phyloP scores from a whole-genome alignment of 1,284 basidiomycete genomes.

The Lignosus rhinocerotis region DNA sequence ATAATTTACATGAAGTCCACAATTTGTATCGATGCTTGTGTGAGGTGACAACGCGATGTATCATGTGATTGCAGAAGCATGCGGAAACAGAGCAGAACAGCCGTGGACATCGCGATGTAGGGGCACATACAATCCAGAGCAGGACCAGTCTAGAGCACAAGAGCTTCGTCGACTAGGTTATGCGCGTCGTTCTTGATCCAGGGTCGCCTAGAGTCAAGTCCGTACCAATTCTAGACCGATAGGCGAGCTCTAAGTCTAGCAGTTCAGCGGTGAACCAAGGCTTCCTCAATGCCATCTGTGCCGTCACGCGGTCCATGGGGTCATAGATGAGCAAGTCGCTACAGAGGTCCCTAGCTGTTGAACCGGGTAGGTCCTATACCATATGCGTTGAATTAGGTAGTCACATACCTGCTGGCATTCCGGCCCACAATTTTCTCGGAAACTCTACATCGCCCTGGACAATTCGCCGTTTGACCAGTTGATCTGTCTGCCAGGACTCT shows the following conservation, averaged over 20 bases:
- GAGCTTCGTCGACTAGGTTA: neutral
- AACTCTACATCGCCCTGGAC: conserved; percentile 62
- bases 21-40: conserved; percentile 17
- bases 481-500: conserved; percentile 50
- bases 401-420: conserved; percentile 57
- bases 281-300: conserved; percentile 56
- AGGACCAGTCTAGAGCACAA: neutral
- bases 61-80: neutral
- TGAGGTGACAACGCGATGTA: conserved; percentile 5
- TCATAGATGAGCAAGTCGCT: conserved; percentile 58
- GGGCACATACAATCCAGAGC: neutral
- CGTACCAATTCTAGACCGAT: conserved; percentile 51
- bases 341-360: conserved; percentile 57
- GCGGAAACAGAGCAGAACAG: neutral
- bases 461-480: conserved; percentile 67
- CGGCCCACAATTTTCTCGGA: conserved; percentile 50
- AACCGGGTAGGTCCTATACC: neutral
- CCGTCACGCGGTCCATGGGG: conserved; percentile 57
- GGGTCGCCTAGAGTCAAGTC: conserved; percentile 8
- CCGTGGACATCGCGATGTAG: neutral
- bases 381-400: neutral
- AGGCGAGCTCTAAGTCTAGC: conserved; percentile 57
- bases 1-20: conserved; percentile 12
- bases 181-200: neutral
- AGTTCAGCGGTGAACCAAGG: conserved; percentile 66